Evolutionary conservation across 176 grass and related monocot genomes (phyloP), one percentile per base, ranked within the genome.

Genomic region (Oryza meridionalis): DNA sequence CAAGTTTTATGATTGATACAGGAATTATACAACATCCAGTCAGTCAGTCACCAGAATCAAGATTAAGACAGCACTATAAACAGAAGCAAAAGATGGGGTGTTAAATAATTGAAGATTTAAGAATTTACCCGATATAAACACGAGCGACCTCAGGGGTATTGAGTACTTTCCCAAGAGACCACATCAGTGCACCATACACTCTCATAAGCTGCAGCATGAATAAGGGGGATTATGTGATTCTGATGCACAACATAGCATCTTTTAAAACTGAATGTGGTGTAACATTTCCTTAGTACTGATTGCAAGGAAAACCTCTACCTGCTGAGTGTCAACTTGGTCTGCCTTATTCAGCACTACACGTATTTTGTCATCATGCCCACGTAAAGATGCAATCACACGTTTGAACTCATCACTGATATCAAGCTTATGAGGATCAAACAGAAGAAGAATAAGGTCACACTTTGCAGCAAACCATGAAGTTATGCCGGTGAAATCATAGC

Each of bases 101-200:
- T 24, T 24, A 62, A 22, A 62, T 62, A 62, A 62, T 62, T 9
- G 58, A 62, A 10, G 58, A 24, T 62, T 0, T 24, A 40, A 12
- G n/a, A 86, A 87, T 16, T 75, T 94, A 99, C 93, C 96, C 96
- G 51, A 99, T 98, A 64, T 99, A 99, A 33, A 99, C 93, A 29
- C 96, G 93, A 69, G 59, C 77, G 66, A 99, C 96, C 82, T 99
- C 96, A 85, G 96, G 96, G 62, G 96, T 99, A 47, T 99, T 92
- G 65, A 96, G 69, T 72, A 99, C 96, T 90, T 96, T 99, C 10
- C 96, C 96, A 33, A 96, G 89, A 43, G 91, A 99, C 96, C 96
- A 99, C 91, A 94, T 96, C 71, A 96, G 82, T 26, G 96, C 91
- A 81, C 96, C 93, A 59, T 99, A 96, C n/a, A 99, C 93, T 88